Percentiles rank a stretch among this genome's conserved stretches.
Evolutionary conservation across 1,284 basidiomycete genomes (phyloP).

Genomic region (Rhizoctonia solani): DNA sequence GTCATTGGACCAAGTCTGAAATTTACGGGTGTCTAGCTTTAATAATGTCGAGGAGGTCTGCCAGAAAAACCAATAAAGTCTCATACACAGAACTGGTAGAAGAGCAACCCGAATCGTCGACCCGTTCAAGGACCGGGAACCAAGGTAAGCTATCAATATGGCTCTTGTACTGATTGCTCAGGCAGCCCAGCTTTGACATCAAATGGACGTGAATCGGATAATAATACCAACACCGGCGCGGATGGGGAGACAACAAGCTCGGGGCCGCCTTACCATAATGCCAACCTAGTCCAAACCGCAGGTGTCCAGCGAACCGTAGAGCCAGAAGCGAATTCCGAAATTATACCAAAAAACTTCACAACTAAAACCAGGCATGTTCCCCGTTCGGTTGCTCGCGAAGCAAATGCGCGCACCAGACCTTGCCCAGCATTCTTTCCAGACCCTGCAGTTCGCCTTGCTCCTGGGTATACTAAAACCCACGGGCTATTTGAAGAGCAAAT

Average conservation of each 20-base stretch:
- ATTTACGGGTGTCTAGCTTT: background rate
- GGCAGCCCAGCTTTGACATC: too few relatives aligned
- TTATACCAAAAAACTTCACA: too few relatives aligned
- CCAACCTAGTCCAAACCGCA: too few relatives aligned
- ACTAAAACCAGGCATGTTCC: background rate
- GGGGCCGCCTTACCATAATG: too few relatives aligned
- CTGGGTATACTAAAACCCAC: background rate
- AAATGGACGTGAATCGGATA: too few relatives aligned
- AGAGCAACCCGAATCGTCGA: constrained; percentile 1
- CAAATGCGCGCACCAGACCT: constrained; percentile 15
- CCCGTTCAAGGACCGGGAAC: constrained; percentile 6
- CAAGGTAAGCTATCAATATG: constrained; percentile 14
- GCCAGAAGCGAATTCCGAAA: too few relatives aligned
- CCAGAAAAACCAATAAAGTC: background rate
- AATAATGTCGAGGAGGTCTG: constrained; percentile 16
- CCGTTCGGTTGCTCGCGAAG: constrained; percentile 44
- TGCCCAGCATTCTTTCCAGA: constrained; percentile 23
- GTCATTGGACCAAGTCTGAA: too few relatives aligned
- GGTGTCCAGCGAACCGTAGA: too few relatives aligned
- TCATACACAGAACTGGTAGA: constrained; percentile 14
- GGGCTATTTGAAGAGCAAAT: constrained; percentile 3
- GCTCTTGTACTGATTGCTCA: too few relatives aligned
- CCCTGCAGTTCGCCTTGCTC: constrained; percentile 11
- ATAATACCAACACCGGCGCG: too few relatives aligned
- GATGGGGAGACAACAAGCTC: too few relatives aligned